Conservation (phyloP, 352 stramenopile species). For the Discostella stelligera region DNA sequence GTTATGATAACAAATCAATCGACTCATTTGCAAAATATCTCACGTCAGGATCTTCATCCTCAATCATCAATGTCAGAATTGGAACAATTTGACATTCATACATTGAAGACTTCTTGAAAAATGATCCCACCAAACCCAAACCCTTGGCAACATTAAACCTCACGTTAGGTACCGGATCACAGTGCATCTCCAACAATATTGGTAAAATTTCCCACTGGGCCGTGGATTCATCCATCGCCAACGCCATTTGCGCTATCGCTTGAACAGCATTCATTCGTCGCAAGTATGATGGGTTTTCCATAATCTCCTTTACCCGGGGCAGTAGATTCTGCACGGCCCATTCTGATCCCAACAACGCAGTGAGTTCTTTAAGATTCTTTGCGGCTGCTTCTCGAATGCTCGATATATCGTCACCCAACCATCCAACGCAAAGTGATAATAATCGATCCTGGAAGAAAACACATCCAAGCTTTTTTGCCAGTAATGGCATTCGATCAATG, state of each 20-base stretch:
- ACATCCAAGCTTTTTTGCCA: slow-evolving; percentile 92
- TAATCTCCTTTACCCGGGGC: slow-evolving; percentile 92
- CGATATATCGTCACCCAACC: slow-evolving; percentile 95
- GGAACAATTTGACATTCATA: slow-evolving; percentile 85
- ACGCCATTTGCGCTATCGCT: slow-evolving; percentile 61
- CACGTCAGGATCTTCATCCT: slow-evolving; percentile 92
- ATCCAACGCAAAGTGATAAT: slow-evolving; percentile 92
- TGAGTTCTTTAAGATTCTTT: slow-evolving; percentile 91
- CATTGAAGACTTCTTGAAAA: slow-evolving; percentile 81
- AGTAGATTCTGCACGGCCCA: slow-evolving; percentile 93
- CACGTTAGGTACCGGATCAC: slow-evolving; percentile 93
- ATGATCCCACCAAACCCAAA: slow-evolving; percentile 86
- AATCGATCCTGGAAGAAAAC: slow-evolving; percentile 96
- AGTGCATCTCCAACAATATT: slow-evolving; percentile 89
- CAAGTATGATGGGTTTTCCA: slow-evolving; percentile 91
- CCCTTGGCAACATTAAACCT: slow-evolving; percentile 98
- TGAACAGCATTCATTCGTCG: slow-evolving; percentile 84
- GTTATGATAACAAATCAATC: slow-evolving; percentile 14
- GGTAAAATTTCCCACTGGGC: slow-evolving; percentile 89
- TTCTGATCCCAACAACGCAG: slow-evolving; percentile 92
- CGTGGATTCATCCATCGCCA: slow-evolving; percentile 56
- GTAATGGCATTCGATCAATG: slow-evolving; percentile 96
- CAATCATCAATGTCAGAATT: slow-evolving; percentile 86
- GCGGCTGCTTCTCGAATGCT: slow-evolving; percentile 96
- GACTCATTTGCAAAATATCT: slow-evolving; percentile 88